Percentiles rank a stretch among this genome's conserved stretches.
Evolutionary conservation across 164 flowering plant genomes (phyloP).

Genomic region (Chloranthus sessilifolius): DNA sequence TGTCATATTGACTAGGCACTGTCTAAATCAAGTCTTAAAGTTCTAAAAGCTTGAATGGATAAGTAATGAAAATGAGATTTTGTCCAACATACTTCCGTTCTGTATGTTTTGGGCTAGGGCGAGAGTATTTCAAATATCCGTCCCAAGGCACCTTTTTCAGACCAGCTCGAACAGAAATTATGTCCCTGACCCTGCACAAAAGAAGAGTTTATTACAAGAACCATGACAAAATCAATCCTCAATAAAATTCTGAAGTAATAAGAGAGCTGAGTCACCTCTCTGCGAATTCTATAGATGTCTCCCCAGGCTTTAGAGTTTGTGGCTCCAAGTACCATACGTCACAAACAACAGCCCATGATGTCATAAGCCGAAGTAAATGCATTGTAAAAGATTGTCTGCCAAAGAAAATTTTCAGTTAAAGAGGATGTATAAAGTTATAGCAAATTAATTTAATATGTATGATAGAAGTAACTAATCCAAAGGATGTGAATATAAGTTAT

Average conservation of each 20-base stretch:
- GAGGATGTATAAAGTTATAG: no score
- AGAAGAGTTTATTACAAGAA: background rate
- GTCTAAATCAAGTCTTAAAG: no score
- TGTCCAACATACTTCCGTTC: constrained; percentile 61
- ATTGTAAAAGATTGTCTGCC: constrained; percentile 91
- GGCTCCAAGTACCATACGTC: constrained; percentile 99
- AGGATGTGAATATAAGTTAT: no score
- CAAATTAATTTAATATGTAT: no score
- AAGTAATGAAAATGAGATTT: no score
- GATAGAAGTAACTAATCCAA: no score
- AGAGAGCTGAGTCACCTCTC: constrained; percentile 47
- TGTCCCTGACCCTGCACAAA: constrained; percentile 75
- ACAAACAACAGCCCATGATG: constrained; percentile 99
- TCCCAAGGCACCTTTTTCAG: constrained; percentile 98
- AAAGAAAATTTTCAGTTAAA: constrained; percentile 3
- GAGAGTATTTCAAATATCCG: constrained; percentile 89
- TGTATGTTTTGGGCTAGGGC: constrained; percentile 88
- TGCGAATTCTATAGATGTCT: constrained; percentile 92
- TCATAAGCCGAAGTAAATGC: constrained; percentile 94
- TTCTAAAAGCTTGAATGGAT: no score
- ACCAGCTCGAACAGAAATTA: constrained; percentile 88
- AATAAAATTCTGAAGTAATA: background rate
- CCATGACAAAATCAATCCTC: no score
- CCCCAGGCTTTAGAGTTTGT: constrained; percentile 77
- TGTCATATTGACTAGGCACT: no score